These are phyloP conservation scores for Aspergillus persii DNA, from an alignment of 2,329 filamentous ascomycete genomes.

Conservation along the genomic window DNA sequence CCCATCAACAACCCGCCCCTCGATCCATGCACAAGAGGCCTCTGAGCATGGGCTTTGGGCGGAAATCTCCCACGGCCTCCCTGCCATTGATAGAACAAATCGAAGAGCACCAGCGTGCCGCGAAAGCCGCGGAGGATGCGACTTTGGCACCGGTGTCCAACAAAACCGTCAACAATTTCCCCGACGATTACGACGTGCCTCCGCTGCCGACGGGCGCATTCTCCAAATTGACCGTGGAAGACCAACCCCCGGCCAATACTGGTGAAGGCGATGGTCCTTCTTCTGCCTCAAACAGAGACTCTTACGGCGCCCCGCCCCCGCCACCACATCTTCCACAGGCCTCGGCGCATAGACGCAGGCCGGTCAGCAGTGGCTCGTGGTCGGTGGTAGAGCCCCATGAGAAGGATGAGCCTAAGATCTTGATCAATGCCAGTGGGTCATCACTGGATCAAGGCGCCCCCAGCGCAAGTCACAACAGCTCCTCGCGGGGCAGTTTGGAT, in stretches of 20 bases:
- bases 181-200: constrained; percentile 21
- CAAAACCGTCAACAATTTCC: constrained; percentile 26
- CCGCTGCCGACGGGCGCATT: constrained; percentile 26
- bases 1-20: constrained; percentile 21
- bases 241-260: constrained; percentile 15
- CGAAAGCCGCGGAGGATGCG: constrained; percentile 29
- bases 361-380: constrained; percentile 36
- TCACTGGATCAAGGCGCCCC: constrained; percentile 26
- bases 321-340: constrained; percentile 5
- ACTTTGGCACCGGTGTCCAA: constrained; percentile 28
- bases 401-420: constrained; percentile 21
- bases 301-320: constrained; percentile 16
- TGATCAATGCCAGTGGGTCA: constrained; percentile 19
- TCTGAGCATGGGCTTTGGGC: constrained; percentile 19
- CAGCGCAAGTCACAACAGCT: constrained; percentile 27
- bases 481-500: constrained; percentile 38
- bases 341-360: constrained; percentile 27
- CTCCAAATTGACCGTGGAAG: constrained; percentile 27
- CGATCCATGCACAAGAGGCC: constrained; percentile 23
- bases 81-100: constrained; percentile 19
- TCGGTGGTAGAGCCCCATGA: constrained; percentile 30
- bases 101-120: constrained; percentile 29
- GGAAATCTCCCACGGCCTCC: constrained; percentile 26
- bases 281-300: constrained; percentile 25
- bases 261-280: constrained; percentile 17